Evolutionary conservation across 2,329 filamentous ascomycete genomes (phyloP).

Genomic region (Pyrenochaeta sp.): DNA sequence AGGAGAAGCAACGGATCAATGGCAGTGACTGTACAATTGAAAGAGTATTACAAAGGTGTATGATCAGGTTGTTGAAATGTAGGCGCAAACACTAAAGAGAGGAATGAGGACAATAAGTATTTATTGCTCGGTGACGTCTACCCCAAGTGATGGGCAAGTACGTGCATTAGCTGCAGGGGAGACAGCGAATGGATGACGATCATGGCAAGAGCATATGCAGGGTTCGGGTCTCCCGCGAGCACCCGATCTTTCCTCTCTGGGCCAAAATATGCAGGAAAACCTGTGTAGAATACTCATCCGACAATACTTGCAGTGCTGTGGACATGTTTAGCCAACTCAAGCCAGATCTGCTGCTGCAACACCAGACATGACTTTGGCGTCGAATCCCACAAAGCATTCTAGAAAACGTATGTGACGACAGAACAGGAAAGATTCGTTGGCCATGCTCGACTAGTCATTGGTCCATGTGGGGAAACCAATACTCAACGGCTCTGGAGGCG

Average conservation of each 20-base stretch:
- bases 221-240: constrained; percentile 15
- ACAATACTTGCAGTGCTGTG: background rate
- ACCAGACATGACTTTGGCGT: background rate
- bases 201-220: constrained; percentile 19
- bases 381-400: constrained; percentile 12
- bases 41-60: constrained; percentile 14
- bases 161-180: constrained; percentile 26
- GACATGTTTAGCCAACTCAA: background rate
- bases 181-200: constrained; percentile 22
- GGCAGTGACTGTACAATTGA: background rate
- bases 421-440: constrained; percentile 6
- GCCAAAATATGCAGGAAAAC: constrained; percentile 12
- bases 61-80: constrained; percentile 5
- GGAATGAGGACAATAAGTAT: constrained; percentile 19
- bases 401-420: constrained; percentile 10
- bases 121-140: constrained; percentile 30
- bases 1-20: constrained; percentile 2
- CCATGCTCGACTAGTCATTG: constrained; percentile 19
- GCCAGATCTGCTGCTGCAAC: background rate
- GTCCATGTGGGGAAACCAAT: constrained; percentile 27
- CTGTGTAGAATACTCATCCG: background rate
- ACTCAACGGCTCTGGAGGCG: constrained; percentile 26
- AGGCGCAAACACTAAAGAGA: background rate
- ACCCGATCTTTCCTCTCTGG: constrained; percentile 15
- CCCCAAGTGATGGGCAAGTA: constrained; percentile 17